phyloP scores from a whole-genome alignment of 2,329 filamentous ascomycete genomes.

The Aspergillus neoniger region DNA sequence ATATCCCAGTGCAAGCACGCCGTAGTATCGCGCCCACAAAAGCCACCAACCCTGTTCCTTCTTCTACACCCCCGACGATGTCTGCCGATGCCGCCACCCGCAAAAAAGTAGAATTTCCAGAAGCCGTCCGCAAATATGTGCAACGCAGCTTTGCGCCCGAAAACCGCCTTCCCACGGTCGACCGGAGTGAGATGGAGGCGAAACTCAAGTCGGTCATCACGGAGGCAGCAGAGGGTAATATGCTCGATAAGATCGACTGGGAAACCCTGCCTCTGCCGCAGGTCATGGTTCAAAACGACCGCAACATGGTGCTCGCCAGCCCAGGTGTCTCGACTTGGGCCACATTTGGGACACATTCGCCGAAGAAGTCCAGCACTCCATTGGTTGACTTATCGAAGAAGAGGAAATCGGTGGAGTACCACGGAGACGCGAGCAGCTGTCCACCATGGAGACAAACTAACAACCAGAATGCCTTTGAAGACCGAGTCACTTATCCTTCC shows the following conservation, averaged over 20 bases:
- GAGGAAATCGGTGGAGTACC: slow-evolving; percentile 73
- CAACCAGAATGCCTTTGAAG: slow-evolving; percentile 63
- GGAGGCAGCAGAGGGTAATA: slow-evolving; percentile 71
- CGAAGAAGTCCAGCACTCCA: slow-evolving; percentile 26
- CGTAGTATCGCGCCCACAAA: slow-evolving; percentile 56
- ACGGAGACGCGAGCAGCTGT: slow-evolving; percentile 53
- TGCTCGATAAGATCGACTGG: slow-evolving; percentile 79
- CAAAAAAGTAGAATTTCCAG: slow-evolving; percentile 72
- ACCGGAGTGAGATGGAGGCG: slow-evolving; percentile 71
- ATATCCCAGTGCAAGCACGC: slow-evolving; percentile 63
- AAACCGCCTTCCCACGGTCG: slow-evolving; percentile 65
- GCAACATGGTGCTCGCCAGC: slow-evolving; percentile 52
- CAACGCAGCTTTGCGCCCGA: slow-evolving; percentile 80
- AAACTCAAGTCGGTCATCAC: slow-evolving; percentile 87
- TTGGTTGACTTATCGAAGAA: slow-evolving; percentile 61
- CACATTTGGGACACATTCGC: slow-evolving; percentile 23
- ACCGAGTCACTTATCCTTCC: slow-evolving; percentile 69
- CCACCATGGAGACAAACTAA: slow-evolving; percentile 78
- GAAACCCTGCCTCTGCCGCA: slow-evolving; percentile 80
- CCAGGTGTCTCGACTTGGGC: slow-evolving; percentile 43
- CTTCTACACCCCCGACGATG: slow-evolving; percentile 29
- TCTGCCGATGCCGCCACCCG: slow-evolving; percentile 41
- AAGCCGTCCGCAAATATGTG: slow-evolving; percentile 83
- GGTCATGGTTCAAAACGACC: slow-evolving; percentile 74
- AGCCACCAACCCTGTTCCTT: slow-evolving; percentile 21